These are phyloP conservation scores for Hepatocystis sp. DNA, from an alignment of 169 alveolate species.

Conservation along the genomic window DNA sequence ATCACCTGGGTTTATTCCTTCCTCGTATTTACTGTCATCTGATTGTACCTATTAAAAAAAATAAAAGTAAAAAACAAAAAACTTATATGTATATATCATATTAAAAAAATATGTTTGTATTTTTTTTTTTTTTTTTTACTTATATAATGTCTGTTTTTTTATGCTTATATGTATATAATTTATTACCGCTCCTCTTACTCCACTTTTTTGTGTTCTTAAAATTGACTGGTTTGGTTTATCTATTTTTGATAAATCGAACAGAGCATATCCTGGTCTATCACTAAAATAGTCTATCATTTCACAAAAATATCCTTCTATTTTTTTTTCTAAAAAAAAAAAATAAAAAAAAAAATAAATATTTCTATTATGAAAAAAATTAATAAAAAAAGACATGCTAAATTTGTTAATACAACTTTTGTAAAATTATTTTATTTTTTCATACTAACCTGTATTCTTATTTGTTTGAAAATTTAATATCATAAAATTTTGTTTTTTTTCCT, in stretches of 20 bases:
- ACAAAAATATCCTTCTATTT: conserved; percentile 57
- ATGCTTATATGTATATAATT: conserved; percentile 1
- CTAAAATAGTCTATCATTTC: conserved; percentile 54
- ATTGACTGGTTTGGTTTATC: conserved; percentile 52
- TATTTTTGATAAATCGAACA: conserved; percentile 47
- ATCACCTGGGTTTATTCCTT: conserved; percentile 51
- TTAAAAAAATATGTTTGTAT: background rate
- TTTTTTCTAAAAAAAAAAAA: no score
- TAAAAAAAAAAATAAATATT: background rate
- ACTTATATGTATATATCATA: background rate
- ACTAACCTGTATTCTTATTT: conserved; percentile 17
- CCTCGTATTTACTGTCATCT: conserved; percentile 70
- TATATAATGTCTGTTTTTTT: background rate
- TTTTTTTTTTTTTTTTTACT: background rate
- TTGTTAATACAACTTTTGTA: background rate
- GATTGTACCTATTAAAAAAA: conserved; percentile 32
- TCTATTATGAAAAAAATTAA: background rate
- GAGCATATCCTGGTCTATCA: conserved; percentile 45
- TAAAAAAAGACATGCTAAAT: no score
- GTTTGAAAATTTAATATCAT: conserved; percentile 61
- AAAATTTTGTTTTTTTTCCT: conserved; percentile 53
- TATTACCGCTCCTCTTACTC: conserved; percentile 65
- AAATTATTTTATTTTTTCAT: background rate
- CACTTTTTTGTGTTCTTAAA: conserved; percentile 37
- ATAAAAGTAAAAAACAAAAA: background rate